Evolutionary conservation across 129 eudicot genomes (phyloP), one percentile per base, ranked within the genome.

Genomic region (Kitagawia praeruptora): DNA sequence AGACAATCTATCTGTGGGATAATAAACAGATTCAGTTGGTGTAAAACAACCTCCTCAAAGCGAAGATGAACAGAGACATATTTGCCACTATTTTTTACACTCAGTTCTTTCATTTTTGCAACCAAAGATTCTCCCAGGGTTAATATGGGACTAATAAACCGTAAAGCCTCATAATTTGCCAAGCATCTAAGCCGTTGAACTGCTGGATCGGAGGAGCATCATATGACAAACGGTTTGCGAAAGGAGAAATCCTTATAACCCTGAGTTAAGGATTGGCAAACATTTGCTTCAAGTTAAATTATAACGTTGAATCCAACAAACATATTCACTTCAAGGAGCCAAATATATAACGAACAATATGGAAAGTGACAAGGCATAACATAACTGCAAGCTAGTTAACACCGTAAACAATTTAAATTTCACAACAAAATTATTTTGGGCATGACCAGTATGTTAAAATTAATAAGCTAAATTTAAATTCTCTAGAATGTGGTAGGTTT

Each of bases 31-130:
- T 47, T 34, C 25, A 46, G 47, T 64, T 25, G 31, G 73, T 56
- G 53, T 42, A 47, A 81, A 84, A 91, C 74, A 75, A 95, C 99
- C 99, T 92, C 97, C 86, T 95, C 99, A 79, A 90, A 95, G 78
- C 99, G 95, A 78, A 95, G 97, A 89, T 95, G 99, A 82, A 95
- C 99, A 76, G 99, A 95, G 27, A 95, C 85, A 82, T 92, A 95
- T 78, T 95, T 92, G 47, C 97, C 97, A 78, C 91, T 88, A 82
- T 89, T 88, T 83, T 86, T 88, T 77, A 81, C 86, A 84, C 99
- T 92, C 6, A 84, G 92, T 47, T 86, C 92, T 89, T 90, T 95
- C 97, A 95, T 92, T 82, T 94, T 92, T 85, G 93, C 81, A 70
- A 92, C 97, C 79, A 95, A 87, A 25, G 90, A 81, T 83, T 92